Conservation (phyloP, 495 filamentous ascomycete species). For the Penicillium longicatenatum region DNA sequence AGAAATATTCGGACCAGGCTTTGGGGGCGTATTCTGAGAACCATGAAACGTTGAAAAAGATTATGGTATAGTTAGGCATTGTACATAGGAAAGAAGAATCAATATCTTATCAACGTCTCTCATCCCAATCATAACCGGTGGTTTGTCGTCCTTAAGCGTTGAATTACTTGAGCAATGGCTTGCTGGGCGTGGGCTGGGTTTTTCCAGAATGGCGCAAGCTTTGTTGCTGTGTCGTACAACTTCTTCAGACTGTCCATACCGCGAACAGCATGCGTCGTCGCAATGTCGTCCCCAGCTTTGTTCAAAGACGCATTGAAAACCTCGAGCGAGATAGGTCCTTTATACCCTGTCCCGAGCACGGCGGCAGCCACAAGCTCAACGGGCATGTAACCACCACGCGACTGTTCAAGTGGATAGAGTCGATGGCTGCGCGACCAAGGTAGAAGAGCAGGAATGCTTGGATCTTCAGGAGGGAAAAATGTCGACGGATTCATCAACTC, state of each 20-base stretch:
- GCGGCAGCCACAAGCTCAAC: slow-evolving; percentile 61
- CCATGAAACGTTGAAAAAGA: neutral
- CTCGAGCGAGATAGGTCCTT: slow-evolving; percentile 65
- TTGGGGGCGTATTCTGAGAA: slow-evolving; percentile 20
- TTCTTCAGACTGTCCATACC: slow-evolving; percentile 24
- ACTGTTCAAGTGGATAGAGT: slow-evolving; percentile 55
- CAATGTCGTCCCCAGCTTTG: slow-evolving; percentile 17
- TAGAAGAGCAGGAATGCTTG: slow-evolving; percentile 23
- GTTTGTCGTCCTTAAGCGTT: slow-evolving; percentile 1
- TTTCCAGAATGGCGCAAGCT: slow-evolving; percentile 30
- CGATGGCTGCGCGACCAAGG: slow-evolving; percentile 44
- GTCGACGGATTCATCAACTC: slow-evolving; percentile 53
- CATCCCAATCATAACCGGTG: neutral
- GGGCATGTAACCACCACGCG: slow-evolving; percentile 60
- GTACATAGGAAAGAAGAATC: neutral
- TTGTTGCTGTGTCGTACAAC: slow-evolving; percentile 14
- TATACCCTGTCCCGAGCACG: slow-evolving; percentile 62
- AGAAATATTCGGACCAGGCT: slow-evolving; percentile 28
- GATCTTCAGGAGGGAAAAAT: slow-evolving; percentile 24
- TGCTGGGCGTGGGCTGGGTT: neutral
- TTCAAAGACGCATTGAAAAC: slow-evolving; percentile 52
- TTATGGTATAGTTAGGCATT: neutral
- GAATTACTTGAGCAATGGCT: slow-evolving; percentile 10
- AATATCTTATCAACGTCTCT: neutral
- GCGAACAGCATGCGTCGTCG: slow-evolving; percentile 26